Evolutionary conservation across 148 eudicot species (phyloP).

Genomic region (Dysphania ambrosioides): DNA sequence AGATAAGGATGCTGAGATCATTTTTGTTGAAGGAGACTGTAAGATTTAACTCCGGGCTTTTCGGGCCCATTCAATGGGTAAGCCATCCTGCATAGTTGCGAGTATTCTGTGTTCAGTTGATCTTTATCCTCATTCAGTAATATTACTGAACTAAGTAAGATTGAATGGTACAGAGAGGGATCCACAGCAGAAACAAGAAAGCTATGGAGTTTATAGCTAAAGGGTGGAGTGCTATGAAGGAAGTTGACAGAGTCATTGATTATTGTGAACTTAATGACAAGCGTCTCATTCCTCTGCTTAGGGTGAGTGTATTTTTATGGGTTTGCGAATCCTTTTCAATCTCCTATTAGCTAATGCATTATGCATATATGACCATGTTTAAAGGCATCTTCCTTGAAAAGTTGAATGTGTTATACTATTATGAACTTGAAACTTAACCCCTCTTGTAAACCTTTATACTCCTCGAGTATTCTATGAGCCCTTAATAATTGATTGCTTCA

Average conservation of each 20-base stretch:
- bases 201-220: slow-evolving; percentile 85
- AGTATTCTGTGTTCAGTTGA: background rate
- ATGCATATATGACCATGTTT: too few species aligned
- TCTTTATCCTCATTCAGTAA: slow-evolving; percentile 9
- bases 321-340: too few species aligned
- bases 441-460: too few species aligned
- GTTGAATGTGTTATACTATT: too few species aligned
- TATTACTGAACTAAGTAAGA: background rate
- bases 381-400: too few species aligned
- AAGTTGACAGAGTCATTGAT: slow-evolving; percentile 89
- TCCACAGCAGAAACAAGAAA: slow-evolving; percentile 86
- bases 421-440: too few species aligned
- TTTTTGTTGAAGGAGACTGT: slow-evolving; percentile 27
- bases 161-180: slow-evolving; percentile 49
- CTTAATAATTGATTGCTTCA: too few species aligned
- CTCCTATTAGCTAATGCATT: too few species aligned
- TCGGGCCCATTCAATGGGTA: slow-evolving; percentile 35
- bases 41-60: slow-evolving; percentile 24
- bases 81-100: slow-evolving; percentile 13
- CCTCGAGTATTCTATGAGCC: too few species aligned
- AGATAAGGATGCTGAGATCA: slow-evolving; percentile 40
- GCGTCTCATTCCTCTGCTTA: slow-evolving; percentile 76
- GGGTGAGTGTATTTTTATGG: slow-evolving; percentile 52
- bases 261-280: slow-evolving; percentile 72
- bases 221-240: slow-evolving; percentile 87